Evolutionary conservation across 139 green algal genomes (phyloP), one percentile per base, ranked within the genome.

Genomic region (Picochlorum sp.): DNA sequence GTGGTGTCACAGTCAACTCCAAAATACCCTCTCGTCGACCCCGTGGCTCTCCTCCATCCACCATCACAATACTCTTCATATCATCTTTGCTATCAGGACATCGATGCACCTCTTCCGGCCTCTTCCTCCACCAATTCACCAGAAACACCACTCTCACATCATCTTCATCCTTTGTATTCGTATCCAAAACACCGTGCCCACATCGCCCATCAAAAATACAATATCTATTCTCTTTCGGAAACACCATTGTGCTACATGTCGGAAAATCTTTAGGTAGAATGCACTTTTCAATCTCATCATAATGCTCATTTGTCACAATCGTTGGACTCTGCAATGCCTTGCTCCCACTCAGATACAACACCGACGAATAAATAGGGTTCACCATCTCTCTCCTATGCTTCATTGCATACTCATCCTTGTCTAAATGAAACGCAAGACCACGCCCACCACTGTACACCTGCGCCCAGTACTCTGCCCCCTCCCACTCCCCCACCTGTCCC

Each of bases 361-460:
- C 70, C 18, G 69, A 81, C 3, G 78, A 87, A 51, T 77, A 57
- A 2, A 81, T 34, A 15, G 83, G 83, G 20, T 81, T 76, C 16
- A 47, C 21, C 76, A 86, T 87, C 20, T 54, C 16, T 3, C 73
- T 57, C 11, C 66, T 44, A 10, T 57, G 45, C 21, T 57, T 63
- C 59, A 88, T 63, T n/a, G 63, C 28, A 26, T 78, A 49, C 60
- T 89, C 83, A 45, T 89, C 83, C 56, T 89, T 89, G 67, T 89
- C 83, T 63, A 89, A 87, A 61, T 89, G 83, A 45, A 89, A 89
- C 4, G 45, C 74, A 21, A 89, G 69, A n/a, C 83, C 83, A 11
- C 62, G 56, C 6, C 83, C 83, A n/a, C 60, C 57, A 57, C 80
- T 57, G 24, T 89, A 89, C 58, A 82, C 70, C 71, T 87, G 81